Conservation (phyloP, 768 basidiomycete genomes). For the Pleurotus cornucopiae region DNA sequence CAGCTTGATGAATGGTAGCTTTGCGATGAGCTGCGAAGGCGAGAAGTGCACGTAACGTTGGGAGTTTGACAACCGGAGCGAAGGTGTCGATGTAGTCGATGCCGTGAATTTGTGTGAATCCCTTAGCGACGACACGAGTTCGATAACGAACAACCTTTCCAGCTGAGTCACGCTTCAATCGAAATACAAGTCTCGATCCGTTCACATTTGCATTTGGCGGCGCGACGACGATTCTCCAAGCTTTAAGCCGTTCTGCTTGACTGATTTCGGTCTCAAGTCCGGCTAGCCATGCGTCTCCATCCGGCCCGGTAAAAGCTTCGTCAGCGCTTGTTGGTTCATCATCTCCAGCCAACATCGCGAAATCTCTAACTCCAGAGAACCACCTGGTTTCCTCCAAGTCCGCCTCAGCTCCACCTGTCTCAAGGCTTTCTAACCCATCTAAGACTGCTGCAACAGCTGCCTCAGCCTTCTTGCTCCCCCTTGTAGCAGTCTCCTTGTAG, state of each 20-base stretch:
- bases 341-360: not conserved
- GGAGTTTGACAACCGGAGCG: slow-evolving; percentile 16
- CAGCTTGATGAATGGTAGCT: not conserved
- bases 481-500: not conserved
- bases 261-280: not conserved
- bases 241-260: not conserved
- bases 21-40: slow-evolving; percentile 10
- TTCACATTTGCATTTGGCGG: not conserved
- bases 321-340: not conserved
- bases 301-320: not conserved
- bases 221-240: not conserved
- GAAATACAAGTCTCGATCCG: not conserved
- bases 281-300: slow-evolving; percentile 5
- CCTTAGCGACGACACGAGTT: not conserved
- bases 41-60: slow-evolving; percentile 16
- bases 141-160: not conserved
- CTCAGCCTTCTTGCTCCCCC: not conserved
- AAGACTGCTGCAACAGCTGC: not conserved
- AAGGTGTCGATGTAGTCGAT: not conserved
- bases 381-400: not conserved
- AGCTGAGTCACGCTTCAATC: not conserved
- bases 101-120: not conserved
- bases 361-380: not conserved
- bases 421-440: not conserved
- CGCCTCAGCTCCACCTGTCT: not conserved